These are phyloP conservation scores for Volvox carteri DNA, from an alignment of 163 green algal genomes.

Conservation along the genomic window DNA sequence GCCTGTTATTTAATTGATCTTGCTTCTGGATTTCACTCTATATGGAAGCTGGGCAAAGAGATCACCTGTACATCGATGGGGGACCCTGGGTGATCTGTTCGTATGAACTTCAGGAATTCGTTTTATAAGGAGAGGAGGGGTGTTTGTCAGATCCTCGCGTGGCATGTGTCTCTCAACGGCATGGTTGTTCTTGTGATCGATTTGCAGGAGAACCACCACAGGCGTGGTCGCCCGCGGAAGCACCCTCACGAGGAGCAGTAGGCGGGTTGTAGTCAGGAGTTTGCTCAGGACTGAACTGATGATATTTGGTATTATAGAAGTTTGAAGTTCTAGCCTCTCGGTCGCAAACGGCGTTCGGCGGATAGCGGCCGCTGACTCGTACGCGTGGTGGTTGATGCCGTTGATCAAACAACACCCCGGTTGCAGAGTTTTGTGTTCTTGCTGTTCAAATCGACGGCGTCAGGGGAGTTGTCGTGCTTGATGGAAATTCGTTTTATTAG, in stretches of 20 bases:
- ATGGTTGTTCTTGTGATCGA: neutral
- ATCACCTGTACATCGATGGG: neutral
- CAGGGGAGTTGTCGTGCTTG: neutral
- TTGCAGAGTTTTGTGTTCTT: no score
- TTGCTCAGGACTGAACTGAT: neutral
- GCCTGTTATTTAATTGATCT: no score
- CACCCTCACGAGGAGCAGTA: neutral
- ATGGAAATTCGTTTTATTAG: neutral
- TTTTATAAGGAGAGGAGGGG: neutral
- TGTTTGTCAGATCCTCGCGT: neutral
- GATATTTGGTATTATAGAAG: neutral
- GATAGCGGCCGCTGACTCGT: no score
- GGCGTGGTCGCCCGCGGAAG: constrained; percentile 10
- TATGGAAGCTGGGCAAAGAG: neutral
- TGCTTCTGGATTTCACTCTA: no score
- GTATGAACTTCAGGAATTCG: neutral
- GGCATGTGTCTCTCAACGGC: neutral
- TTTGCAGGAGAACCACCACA: neutral
- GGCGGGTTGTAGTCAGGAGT: neutral
- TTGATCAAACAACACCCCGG: neutral
- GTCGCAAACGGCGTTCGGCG: no score
- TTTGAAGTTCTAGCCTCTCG: no score
- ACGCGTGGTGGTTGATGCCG: neutral
- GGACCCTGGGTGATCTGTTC: neutral
- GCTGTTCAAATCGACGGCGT: no score